A percentile compares a stretch with the other conserved stretches of the same genome.
phyloP scores from a whole-genome alignment of 1,139 yeast species.

The Sugiyamaella paludigena region DNA sequence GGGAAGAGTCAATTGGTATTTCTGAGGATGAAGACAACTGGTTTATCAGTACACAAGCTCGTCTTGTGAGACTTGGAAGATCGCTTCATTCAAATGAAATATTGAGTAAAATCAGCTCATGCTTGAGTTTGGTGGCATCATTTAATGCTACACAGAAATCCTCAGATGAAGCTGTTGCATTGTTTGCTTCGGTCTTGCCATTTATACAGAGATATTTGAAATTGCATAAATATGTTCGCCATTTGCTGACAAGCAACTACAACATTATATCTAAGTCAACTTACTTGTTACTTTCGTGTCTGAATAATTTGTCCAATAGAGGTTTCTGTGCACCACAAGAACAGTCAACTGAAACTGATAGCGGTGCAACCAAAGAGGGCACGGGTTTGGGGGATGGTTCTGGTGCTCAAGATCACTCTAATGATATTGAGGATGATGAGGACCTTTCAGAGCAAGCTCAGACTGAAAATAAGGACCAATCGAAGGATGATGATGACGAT shows the following conservation, averaged over 20 bases:
- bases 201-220: constrained; percentile 33
- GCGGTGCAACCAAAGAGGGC: constrained; percentile 55
- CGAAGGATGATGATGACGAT: constrained; percentile 54
- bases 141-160: constrained; percentile 31
- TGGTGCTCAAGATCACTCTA: constrained; percentile 76
- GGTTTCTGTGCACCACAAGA: constrained; percentile 93
- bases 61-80: constrained; percentile 33
- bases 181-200: constrained; percentile 39
- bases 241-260: constrained; percentile 18
- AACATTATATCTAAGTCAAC: constrained; percentile 46
- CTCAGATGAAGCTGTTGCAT: constrained; percentile 35
- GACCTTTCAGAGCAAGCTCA: constrained; percentile 89
- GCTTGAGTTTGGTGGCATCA: constrained; percentile 25
- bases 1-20: constrained; percentile 3
- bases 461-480: constrained; percentile 72
- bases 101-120: constrained; percentile 34
- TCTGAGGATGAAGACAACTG: constrained; percentile 60
- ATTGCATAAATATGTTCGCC: constrained; percentile 20
- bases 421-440: constrained; percentile 90
- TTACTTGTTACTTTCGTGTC: constrained; percentile 53
- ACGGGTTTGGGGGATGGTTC: constrained; percentile 98
- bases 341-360: constrained; percentile 57
- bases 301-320: constrained; percentile 64
- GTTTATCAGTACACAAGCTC: constrained; percentile 53
- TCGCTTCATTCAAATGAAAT: constrained; percentile 37